Evolutionary conservation across 495 filamentous ascomycete genomes (phyloP), one percentile per base, ranked within the genome.

Genomic region (Neurospora sp.): DNA sequence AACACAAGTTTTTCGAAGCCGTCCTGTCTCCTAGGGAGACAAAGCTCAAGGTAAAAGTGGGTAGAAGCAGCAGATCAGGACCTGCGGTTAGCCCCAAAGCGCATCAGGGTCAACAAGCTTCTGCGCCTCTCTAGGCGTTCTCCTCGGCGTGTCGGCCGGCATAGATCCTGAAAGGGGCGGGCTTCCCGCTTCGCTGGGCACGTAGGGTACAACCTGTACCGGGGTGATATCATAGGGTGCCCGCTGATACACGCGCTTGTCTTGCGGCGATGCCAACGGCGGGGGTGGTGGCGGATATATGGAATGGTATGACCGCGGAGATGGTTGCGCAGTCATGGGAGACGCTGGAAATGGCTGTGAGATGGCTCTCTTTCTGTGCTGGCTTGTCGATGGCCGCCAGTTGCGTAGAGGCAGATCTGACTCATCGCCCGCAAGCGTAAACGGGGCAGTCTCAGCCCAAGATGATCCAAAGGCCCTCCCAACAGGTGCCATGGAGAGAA

Each of bases 391-490:
- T 70, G 71, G 54, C 44, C 27, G 40, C 38, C 23, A 44, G 38
- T 70, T 16, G 42, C 42, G 42, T 31, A 27, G 12, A 69, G 69
- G 39, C 69, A 71, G 40, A 72, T 76, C 31, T 46, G 70, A 42
- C 27, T 62, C 35, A 46, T 37, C 2, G 18, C 27, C 16, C 11
- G 31, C 69, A n/a, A 69, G 48, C 12, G 71, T 27, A 20, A 77
- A 70, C 11, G 79, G 77, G 16, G 81, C 79, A 2, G 81, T 82
- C 7, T 74, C 71, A 4, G 75, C 73, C 81, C 81, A 82, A 2
- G 81, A 74, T 6, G 12, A 39, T 0, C 79, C 78, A 38, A 83
- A 83, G 0, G 75, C 78, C 7, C 70, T 39, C 9, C 81, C 81
- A 1, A 74, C 74, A 2, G 79, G 77, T 9, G 69, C 69, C 37